phyloP scores from a whole-genome alignment of 2,329 filamentous ascomycete genomes.

The Fusarium pseudoanthophilum region DNA sequence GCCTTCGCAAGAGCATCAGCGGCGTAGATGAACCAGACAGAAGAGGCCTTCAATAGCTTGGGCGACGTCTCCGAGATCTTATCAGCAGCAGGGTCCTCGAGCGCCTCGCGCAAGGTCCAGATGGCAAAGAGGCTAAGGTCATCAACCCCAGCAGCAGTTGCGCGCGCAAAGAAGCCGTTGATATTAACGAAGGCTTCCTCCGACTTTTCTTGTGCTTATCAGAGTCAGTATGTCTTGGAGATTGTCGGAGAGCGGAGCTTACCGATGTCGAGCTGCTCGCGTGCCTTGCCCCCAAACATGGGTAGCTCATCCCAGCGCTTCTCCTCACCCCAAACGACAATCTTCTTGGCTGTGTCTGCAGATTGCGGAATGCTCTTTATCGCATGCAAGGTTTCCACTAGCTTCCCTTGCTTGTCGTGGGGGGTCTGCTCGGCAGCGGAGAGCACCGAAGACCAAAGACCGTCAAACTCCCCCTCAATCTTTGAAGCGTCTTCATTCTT shows the following conservation, averaged over 20 bases:
- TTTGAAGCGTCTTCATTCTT: constrained; percentile 12
- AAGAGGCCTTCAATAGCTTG: constrained; percentile 2
- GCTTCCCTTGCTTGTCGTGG: constrained; percentile 35
- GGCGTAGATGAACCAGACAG: constrained; percentile 32
- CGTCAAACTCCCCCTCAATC: constrained; percentile 22
- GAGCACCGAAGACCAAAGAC: constrained; percentile 29
- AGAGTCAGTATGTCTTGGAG: background rate
- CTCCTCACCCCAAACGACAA: constrained; percentile 33
- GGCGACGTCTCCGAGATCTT: constrained; percentile 6
- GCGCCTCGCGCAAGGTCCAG: constrained; percentile 28
- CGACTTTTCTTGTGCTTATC: constrained; percentile 21
- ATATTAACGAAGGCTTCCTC: constrained; percentile 21
- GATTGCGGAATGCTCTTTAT: constrained; percentile 28
- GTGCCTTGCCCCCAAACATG: constrained; percentile 26
- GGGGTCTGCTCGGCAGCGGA: constrained; percentile 34
- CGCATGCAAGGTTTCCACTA: constrained; percentile 34
- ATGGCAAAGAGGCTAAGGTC: constrained; percentile 34
- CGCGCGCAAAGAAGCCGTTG: constrained; percentile 32
- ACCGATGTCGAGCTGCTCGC: constrained; percentile 35
- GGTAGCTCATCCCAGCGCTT: constrained; percentile 31
- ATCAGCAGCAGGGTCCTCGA: constrained; percentile 28
- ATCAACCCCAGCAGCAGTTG: constrained; percentile 15
- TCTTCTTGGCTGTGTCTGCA: constrained; percentile 18
- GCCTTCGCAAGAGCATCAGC: background rate
- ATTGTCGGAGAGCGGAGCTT: background rate